phyloP scores from a whole-genome alignment of 495 filamentous ascomycete genomes.

The Penicillium pancosmium region DNA sequence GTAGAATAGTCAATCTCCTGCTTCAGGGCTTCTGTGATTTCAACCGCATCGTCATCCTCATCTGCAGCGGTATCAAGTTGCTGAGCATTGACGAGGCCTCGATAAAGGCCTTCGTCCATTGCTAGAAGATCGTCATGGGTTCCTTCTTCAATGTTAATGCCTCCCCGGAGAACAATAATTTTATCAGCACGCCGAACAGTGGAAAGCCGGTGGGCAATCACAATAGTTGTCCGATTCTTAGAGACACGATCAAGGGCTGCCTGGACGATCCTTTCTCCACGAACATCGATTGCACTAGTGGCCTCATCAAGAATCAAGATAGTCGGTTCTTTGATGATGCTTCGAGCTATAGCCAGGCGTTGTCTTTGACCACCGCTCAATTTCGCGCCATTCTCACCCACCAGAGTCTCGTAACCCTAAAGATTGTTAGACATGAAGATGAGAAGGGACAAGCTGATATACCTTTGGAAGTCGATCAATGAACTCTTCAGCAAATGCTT shows the following conservation, averaged over 20 bases:
- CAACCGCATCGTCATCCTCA: constrained; percentile 33
- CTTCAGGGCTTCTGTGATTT: constrained; percentile 42
- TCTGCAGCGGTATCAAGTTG: constrained; percentile 20
- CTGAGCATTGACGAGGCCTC: constrained; percentile 42
- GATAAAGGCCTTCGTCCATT: constrained; percentile 46
- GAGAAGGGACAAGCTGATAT: constrained; percentile 7
- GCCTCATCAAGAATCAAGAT: constrained; percentile 69
- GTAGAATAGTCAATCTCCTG: constrained; percentile 3
- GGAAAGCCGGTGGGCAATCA: constrained; percentile 61
- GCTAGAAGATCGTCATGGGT: constrained; percentile 46
- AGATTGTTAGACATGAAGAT: background rate
- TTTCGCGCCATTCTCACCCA: constrained; percentile 38
- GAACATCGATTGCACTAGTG: constrained; percentile 54
- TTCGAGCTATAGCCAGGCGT: constrained; percentile 69
- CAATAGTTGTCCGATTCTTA: constrained; percentile 41
- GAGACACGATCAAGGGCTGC: constrained; percentile 46
- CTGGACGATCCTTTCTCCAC: constrained; percentile 51
- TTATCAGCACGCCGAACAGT: constrained; percentile 56
- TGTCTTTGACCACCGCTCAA: constrained; percentile 58
- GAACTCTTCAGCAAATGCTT: constrained; percentile 54
- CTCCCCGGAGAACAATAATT: constrained; percentile 55
- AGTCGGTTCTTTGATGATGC: constrained; percentile 79
- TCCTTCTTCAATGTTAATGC: constrained; percentile 52
- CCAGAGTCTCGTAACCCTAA: constrained; percentile 39
- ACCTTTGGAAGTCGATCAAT: constrained; percentile 37